Base-by-base conservation (phyloP, 108 stramenopile genomes). In the Schizochytrium sp. region DNA sequence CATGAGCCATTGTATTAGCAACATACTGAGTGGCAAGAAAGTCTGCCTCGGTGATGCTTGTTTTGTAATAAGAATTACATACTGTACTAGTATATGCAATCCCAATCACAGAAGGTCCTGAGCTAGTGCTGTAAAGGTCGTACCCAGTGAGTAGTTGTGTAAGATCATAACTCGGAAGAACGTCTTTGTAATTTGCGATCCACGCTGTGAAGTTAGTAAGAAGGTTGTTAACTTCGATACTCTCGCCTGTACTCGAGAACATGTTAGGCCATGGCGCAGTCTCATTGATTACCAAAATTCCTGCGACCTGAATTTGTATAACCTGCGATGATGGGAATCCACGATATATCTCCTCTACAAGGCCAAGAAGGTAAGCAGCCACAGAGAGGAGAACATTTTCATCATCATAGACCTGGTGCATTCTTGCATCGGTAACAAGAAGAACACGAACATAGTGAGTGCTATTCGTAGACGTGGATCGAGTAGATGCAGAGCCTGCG, bases 261-360 rank as follows among this genome's bases (percentile, higher is more conserved):
- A 28, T 46, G 53, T 83, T 83, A 5, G 47, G 5, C 76, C 76
- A 83, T 38, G 53, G 50, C 5, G 49, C 76, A 13, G 10, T 42
- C 10, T 53, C 47, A 28, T 19, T 53, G n/a, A 83, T 55, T 1
- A 53, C 55, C 3, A 55, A 17, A 49, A 83, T 83, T 0, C 76
- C 76, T n/a, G 76, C 53, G 10, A 83, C 50, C 76, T 55, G 28
- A 56, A 83, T 42, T 17, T 5, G 19, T 7, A 83, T 42, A 40
- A 53, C 38, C 15, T 49, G 10, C 50, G 4, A 17, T 10, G 50
- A 47, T 1, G 76, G 76, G 2, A 40, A 83, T 38, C 28, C 47
- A 5, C 50, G 53, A 53, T 83, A 83, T 10, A 83, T 83, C n/a
- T 83, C 76, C 10, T 83, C 53, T 47, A 83, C 76, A 0, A 83